These are phyloP conservation scores for Mycena alexandri DNA, from an alignment of 768 basidiomycete species.

Conservation along the genomic window DNA sequence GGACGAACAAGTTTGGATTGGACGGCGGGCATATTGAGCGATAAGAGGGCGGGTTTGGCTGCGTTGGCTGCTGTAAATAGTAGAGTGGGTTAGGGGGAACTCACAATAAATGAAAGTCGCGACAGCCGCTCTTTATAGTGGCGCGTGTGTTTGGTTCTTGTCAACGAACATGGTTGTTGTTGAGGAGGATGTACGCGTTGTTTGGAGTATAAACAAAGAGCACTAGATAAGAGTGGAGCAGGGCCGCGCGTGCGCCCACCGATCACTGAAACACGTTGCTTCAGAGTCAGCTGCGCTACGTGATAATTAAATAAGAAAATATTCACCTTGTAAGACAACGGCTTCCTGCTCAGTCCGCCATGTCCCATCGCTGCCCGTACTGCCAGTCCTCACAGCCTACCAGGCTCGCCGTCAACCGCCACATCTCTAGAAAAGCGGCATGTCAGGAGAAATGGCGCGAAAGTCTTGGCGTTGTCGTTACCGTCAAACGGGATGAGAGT, in stretches of 20 bases:
- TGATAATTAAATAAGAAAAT: conserved; percentile 7
- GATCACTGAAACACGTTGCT: conserved; percentile 12
- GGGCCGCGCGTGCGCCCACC: conserved; percentile 14
- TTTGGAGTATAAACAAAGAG: conserved; percentile 3
- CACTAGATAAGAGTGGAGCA: conserved; percentile 8
- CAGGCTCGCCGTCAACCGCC: background rate
- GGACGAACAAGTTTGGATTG: conserved; percentile 8
- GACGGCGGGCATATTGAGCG: background rate
- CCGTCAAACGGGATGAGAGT: background rate
- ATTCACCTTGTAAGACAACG: no score
- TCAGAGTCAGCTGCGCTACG: conserved; percentile 1
- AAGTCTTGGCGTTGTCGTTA: conserved; percentile 6
- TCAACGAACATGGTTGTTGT: conserved; percentile 18
- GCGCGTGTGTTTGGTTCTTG: conserved; percentile 9
- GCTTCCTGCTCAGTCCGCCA: no score
- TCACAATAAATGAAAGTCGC: no score
- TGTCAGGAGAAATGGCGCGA: conserved; percentile 7
- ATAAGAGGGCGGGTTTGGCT: background rate
- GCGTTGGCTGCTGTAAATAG: background rate
- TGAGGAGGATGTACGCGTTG: conserved; percentile 16
- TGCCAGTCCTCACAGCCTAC: background rate
- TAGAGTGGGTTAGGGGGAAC: background rate
- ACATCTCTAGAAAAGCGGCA: background rate
- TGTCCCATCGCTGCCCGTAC: conserved; percentile 21
- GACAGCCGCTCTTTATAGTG: conserved; percentile 12